Evolutionary conservation across 257 asterid genomes (phyloP), one percentile per base, ranked within the genome.

Genomic region (Osmanthus fragrans): DNA sequence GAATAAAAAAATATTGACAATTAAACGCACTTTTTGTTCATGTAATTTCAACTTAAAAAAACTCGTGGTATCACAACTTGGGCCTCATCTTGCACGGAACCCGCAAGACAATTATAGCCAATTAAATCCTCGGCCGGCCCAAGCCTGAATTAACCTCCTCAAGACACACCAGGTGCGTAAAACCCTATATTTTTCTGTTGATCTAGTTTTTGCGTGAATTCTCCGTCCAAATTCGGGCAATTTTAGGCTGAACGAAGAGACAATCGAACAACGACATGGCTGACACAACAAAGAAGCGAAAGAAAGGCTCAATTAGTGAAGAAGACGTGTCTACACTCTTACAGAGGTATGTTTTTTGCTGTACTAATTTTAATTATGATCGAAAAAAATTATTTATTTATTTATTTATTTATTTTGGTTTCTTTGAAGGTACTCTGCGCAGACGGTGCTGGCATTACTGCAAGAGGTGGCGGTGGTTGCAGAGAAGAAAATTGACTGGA

Each of bases 401-500:
- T 37, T 68, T 37, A n/a, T n/a, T n/a, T n/a, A n/a, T 40, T 73
- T 25, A 1, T 42, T 19, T 42, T 73, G 19, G 27, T 3, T 49
- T 51, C 36, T 33, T 76, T 74, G 64, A 39, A 94, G 98, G 86
- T 92, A 94, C 82, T 60, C 93, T 39, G 79, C 88, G 71, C 82
- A 81, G 45, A 83, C 93, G 72, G 89, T 91, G 81, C 85, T 92
- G 78, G 76, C 90, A 2, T 73, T 92, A 87, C 82, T 94, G 82
- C 94, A 85, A 78, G 98, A 92, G 83, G 91, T 94, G 83, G 90
- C 89, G 65, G 89, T 87, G 75, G 81, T 85, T 60, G 79, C 84
- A n/a, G 92, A 74, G 68, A 85, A 37, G 74, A 94, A 89, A 75
- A 80, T 94, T 73, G 94, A 94, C 82, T 94, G 98, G 98, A 83